Evolutionary conservation across 2,329 filamentous ascomycete genomes (phyloP), one percentile per base, ranked within the genome.

Genomic region (Stachybotrys chartarum): DNA sequence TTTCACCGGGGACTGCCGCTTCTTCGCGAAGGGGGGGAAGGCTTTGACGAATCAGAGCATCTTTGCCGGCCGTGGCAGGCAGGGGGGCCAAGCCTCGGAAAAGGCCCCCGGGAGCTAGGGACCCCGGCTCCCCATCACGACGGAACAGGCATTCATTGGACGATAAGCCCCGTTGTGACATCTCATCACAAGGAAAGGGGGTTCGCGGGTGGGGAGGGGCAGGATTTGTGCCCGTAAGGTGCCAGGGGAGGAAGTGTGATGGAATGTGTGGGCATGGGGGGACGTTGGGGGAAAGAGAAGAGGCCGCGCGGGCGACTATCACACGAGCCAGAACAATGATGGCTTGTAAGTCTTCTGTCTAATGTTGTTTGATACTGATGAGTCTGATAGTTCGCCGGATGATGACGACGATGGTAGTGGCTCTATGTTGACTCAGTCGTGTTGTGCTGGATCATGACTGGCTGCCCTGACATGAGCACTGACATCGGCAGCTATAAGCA

Each of bases 91-190:
- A 42, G 35, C 35, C 8, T 60, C 57, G 56, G 62, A 57, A 54
- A 55, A 58, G 56, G 60, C 57, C 51, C 57, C 64, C 63, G 63
- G 64, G 56, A 60, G 59, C 60, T 52, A 56, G 61, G 61, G 61
- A 56, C 50, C 57, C 61, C 58, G 61, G 62, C 59, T 66, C 63
- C 62, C 64, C 65, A 66, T 56, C 57, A 51, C 50, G 54, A 52
- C 63, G 65, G 64, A 57, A 66, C 57, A 48, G 55, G 55, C 48
- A 48, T 24, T 67, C 59, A 67, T 66, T 67, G 65, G 61, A 52
- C 52, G 50, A 24, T 24, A 5, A 5, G 35, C 8, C 35, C 35
- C 35, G 14, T 2, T 42, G 35, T 42, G 35, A 42, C 35, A 42
- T 42, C 35, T 42, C 35, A 42, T 42, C 35, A 42, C 35, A 42